phyloP scores from a whole-genome alignment of 306 rosid genomes.

The Gleditsia sinensis region DNA sequence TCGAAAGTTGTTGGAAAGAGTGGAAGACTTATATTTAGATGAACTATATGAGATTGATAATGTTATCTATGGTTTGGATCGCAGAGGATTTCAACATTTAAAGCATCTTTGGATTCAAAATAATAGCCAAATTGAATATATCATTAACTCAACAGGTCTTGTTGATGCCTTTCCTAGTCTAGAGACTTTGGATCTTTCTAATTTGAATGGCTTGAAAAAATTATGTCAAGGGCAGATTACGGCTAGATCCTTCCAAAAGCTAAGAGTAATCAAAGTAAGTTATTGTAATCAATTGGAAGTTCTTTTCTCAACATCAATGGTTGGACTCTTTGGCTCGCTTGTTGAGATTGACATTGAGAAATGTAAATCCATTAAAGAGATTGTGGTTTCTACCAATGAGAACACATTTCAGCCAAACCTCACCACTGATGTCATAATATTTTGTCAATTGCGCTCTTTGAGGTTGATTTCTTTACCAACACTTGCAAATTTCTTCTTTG shows the following conservation, averaged over 20 bases:
- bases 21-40: conserved; percentile 22
- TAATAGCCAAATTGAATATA: neutral
- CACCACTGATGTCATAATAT: neutral
- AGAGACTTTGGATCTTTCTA: neutral
- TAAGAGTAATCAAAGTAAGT: neutral
- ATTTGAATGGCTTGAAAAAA: neutral
- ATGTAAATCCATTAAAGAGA: neutral
- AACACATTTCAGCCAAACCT: neutral
- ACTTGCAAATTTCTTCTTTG: neutral
- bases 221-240: neutral
- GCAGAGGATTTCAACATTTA: neutral
- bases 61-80: neutral
- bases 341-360: neutral
- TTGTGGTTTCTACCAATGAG: neutral
- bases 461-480: neutral
- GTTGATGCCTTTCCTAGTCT: neutral
- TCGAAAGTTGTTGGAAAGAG: conserved; percentile 20
- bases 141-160: neutral
- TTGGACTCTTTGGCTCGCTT: neutral
- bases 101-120: neutral
- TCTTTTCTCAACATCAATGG: neutral
- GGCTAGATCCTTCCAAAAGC: neutral
- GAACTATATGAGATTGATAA: neutral
- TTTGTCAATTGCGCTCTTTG: neutral
- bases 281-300: neutral